A percentile compares a stretch with the other conserved stretches of the same genome.
phyloP scores from a whole-genome alignment of 352 stramenopile genomes.

The Phytophthora rubi region DNA sequence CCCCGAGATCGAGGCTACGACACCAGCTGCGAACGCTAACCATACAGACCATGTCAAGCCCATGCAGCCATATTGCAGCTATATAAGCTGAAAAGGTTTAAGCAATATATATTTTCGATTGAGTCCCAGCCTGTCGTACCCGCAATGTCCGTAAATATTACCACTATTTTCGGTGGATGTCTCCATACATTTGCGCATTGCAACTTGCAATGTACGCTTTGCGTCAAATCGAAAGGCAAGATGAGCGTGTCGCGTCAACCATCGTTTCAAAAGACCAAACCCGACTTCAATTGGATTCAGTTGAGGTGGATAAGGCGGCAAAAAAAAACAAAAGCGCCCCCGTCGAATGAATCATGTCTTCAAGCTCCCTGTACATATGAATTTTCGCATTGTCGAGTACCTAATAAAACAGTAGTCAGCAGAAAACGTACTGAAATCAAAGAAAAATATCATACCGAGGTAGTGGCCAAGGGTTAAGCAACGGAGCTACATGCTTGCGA shows the following conservation, averaged over 20 bases:
- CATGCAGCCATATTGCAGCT: neutral
- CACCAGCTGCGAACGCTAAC: neutral
- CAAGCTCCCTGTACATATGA: neutral
- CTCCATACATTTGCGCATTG: neutral
- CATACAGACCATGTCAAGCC: neutral
- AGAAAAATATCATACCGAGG: neutral
- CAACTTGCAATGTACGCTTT: neutral
- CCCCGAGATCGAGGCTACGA: neutral
- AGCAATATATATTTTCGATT: neutral
- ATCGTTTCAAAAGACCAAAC: neutral
- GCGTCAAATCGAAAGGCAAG: neutral
- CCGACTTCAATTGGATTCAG: conserved; percentile 4
- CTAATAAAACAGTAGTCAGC: neutral
- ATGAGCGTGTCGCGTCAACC: neutral
- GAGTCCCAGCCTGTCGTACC: neutral
- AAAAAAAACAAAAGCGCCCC: conserved; percentile 1
- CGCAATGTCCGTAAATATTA: neutral
- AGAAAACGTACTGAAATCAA: neutral
- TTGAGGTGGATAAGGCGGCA: conserved; percentile 1
- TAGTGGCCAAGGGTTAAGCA: conserved; percentile 1
- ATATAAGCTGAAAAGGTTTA: neutral
- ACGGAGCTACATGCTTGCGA: neutral
- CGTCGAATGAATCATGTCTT: neutral
- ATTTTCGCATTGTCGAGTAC: neutral
- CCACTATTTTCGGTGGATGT: neutral